Evolutionary conservation across 495 filamentous ascomycete genomes (phyloP).

Genomic region (Penicillium coffeae): DNA sequence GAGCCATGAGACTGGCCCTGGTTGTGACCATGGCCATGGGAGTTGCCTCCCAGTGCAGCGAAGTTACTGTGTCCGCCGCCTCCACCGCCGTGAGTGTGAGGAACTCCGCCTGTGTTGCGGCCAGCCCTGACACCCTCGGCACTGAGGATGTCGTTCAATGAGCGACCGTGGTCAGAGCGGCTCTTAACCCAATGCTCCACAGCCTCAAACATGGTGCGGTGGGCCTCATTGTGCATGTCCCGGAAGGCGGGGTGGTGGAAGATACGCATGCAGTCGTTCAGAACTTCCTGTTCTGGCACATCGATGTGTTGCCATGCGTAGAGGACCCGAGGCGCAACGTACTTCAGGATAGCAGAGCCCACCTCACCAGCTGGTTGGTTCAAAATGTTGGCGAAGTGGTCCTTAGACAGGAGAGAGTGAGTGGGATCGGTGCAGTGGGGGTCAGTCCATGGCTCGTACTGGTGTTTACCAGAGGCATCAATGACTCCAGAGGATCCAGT

Average conservation of each 20-base stretch:
- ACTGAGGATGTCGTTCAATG: constrained; percentile 64
- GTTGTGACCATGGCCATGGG: constrained; percentile 15
- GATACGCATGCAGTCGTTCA: constrained; percentile 68
- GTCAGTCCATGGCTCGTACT: constrained; percentile 89
- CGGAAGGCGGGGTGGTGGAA: constrained; percentile 89
- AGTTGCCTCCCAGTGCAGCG: constrained; percentile 21
- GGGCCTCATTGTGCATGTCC: constrained; percentile 67
- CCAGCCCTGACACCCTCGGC: constrained; percentile 77
- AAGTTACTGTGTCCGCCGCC: constrained; percentile 26
- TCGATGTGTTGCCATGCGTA: constrained; percentile 87
- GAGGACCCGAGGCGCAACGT: constrained; percentile 78
- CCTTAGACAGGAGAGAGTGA: constrained; percentile 91
- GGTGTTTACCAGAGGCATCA: constrained; percentile 73
- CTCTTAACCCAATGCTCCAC: constrained; percentile 73
- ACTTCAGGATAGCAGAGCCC: constrained; percentile 73
- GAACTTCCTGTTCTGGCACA: constrained; percentile 71
- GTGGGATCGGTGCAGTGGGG: constrained; percentile 84
- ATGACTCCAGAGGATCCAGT: constrained; percentile 77
- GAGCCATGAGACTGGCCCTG: constrained; percentile 11
- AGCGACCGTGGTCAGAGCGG: constrained; percentile 56
- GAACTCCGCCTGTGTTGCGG: constrained; percentile 61
- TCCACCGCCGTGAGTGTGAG: constrained; percentile 32
- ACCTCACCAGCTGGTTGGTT: constrained; percentile 85
- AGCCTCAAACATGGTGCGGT: constrained; percentile 78
- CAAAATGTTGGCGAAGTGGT: constrained; percentile 91